Conservation (phyloP, 495 filamentous ascomycete species). For the Parachaetomium inaequale region DNA sequence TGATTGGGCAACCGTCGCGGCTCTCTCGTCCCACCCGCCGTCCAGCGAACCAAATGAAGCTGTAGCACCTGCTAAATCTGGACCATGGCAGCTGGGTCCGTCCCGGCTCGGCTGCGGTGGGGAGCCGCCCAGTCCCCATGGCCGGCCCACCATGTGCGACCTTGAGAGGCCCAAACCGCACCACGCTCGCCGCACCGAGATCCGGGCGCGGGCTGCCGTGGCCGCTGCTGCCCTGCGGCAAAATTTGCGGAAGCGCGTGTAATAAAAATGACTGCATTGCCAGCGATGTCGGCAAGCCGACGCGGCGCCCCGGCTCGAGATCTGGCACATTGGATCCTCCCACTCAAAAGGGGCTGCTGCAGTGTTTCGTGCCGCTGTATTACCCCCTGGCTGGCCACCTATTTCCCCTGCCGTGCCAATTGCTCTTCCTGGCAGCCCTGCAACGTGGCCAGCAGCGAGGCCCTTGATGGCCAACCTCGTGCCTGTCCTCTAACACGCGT, state of each 20-base stretch:
- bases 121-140: not conserved
- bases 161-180: not conserved
- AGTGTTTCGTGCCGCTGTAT: not conserved
- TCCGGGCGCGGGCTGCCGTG: conserved; percentile 5
- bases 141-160: conserved; percentile 10
- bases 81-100: conserved; percentile 16
- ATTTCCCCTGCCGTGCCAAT: conserved; percentile 3
- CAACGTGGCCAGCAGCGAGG: conserved; percentile 11
- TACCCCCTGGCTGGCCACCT: not conserved
- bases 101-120: conserved; percentile 12
- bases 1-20: conserved; percentile 1
- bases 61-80: conserved; percentile 26
- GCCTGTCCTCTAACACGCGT: conserved; percentile 8
- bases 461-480: not conserved
- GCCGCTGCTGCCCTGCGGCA: conserved; percentile 8
- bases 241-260: not conserved
- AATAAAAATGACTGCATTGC: not conserved
- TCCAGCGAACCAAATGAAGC: conserved; percentile 12
- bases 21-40: conserved; percentile 5
- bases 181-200: not conserved
- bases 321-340: not conserved
- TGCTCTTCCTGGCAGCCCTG: conserved; percentile 19
- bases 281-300: conserved; percentile 6
- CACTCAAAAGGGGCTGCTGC: not conserved
- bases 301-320: not conserved